These are phyloP conservation scores for Tylopilus sp. DNA, from an alignment of 768 basidiomycete species.

Conservation along the genomic window DNA sequence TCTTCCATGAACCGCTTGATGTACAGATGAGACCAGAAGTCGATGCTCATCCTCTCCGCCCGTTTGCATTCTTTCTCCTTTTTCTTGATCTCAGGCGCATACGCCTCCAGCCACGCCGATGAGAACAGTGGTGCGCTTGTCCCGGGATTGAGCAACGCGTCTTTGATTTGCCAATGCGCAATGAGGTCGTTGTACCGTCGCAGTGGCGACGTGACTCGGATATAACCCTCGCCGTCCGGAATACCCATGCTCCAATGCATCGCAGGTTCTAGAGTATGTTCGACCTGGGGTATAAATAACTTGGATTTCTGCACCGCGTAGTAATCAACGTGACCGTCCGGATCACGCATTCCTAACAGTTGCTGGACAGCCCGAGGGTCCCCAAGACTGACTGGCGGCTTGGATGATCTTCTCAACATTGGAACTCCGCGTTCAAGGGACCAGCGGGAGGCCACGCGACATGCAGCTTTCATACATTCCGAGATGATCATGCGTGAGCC, in stretches of 20 bases:
- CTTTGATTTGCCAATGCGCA: slow-evolving; percentile 92
- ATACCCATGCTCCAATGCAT: slow-evolving; percentile 70
- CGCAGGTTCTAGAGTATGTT: slow-evolving; percentile 50
- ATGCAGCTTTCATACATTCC: slow-evolving; percentile 82
- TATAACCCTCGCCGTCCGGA: slow-evolving; percentile 75
- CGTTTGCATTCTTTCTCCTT: slow-evolving; percentile 35
- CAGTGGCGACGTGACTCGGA: slow-evolving; percentile 81
- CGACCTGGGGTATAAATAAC: slow-evolving; percentile 34
- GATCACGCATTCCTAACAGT: slow-evolving; percentile 47
- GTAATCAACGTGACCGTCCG: slow-evolving; percentile 42
- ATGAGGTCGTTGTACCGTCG: slow-evolving; percentile 81
- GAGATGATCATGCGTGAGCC: slow-evolving; percentile 60
- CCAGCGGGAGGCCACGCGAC: slow-evolving; percentile 71
- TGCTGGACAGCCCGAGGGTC: slow-evolving; percentile 37
- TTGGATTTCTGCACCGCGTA: slow-evolving; percentile 33
- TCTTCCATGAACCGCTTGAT: slow-evolving; percentile 37
- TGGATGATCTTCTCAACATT: slow-evolving; percentile 54
- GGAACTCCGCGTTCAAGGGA: slow-evolving; percentile 57
- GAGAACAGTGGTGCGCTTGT: slow-evolving; percentile 43
- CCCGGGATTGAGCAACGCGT: slow-evolving; percentile 48
- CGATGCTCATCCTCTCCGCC: slow-evolving; percentile 30
- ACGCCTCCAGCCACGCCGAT: slow-evolving; percentile 41
- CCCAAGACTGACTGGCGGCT: slow-evolving; percentile 28
- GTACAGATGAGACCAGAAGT: slow-evolving; percentile 41
- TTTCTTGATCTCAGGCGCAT: slow-evolving; percentile 36